phyloP scores from a whole-genome alignment of 306 rosid species.

The apple (Malus domestica) region DNA sequence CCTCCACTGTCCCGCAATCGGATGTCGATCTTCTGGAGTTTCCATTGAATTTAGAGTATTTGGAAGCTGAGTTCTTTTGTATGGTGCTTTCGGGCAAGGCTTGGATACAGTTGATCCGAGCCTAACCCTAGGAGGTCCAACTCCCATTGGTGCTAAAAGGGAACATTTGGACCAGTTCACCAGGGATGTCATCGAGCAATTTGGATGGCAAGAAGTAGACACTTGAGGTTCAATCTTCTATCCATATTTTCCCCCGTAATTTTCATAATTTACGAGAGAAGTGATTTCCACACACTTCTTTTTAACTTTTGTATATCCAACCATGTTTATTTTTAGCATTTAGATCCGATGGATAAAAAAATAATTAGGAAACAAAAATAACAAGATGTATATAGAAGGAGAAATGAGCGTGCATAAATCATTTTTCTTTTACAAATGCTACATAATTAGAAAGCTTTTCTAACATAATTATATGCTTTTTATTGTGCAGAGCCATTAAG shows the following conservation, averaged over 20 bases:
- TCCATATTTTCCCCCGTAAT: no score
- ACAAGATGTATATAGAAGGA: no score
- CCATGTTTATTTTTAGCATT: no score
- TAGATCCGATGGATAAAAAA: no score
- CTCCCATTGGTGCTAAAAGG: conserved; percentile 48
- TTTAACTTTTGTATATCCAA: no score
- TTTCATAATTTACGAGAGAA: background rate
- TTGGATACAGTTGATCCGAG: conserved; percentile 43
- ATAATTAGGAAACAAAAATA: no score
- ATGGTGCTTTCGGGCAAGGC: conserved; percentile 51
- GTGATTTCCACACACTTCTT: no score
- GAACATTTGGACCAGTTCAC: conserved; percentile 27
- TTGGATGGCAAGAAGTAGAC: conserved; percentile 63
- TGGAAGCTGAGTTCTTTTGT: conserved; percentile 70
- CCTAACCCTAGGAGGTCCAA: conserved; percentile 42
- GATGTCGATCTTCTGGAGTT: conserved; percentile 47
- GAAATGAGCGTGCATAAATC: no score
- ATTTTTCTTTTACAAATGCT: no score
- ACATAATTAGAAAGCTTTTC: no score
- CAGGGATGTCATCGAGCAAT: conserved; percentile 39
- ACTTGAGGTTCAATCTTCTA: conserved; percentile 37
- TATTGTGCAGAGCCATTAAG: conserved; percentile 49
- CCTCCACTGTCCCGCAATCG: background rate
- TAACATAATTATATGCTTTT: background rate
- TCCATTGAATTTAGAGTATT: conserved; percentile 56